Evolutionary conservation across 805 yeast species (phyloP).

Genomic region (Cyberlindnera japonica): DNA sequence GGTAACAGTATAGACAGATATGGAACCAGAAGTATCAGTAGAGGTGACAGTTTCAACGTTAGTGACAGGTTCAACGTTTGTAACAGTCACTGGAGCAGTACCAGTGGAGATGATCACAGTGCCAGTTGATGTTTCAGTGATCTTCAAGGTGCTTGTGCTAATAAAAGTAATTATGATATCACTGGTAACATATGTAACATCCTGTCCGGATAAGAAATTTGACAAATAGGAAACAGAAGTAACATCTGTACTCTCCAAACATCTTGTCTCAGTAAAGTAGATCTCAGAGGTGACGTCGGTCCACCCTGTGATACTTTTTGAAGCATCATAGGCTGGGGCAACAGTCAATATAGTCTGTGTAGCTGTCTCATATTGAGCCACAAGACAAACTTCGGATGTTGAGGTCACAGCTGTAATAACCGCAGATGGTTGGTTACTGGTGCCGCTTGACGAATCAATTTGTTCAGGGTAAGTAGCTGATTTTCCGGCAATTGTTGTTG

Average conservation of each 20-base stretch:
- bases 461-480: not conserved
- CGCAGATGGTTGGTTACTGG: not conserved
- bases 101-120: conserved; percentile 17
- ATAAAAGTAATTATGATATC: conserved; percentile 22
- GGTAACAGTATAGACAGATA: conserved; percentile 7
- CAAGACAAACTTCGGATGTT: conserved; percentile 21
- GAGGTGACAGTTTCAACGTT: conserved; percentile 5
- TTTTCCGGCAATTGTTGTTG: not conserved
- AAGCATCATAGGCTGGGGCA: conserved; percentile 21
- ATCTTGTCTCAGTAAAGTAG: conserved; percentile 20
- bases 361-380: conserved; percentile 25
- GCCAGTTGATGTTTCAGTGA: conserved; percentile 23
- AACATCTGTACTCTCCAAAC: conserved; percentile 20
- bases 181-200: conserved; percentile 22
- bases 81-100: conserved; percentile 2
- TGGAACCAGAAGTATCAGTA: conserved; percentile 11
- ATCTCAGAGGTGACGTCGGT: conserved; percentile 14
- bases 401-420: conserved; percentile 17
- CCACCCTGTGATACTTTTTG: conserved; percentile 25
- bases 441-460: not conserved
- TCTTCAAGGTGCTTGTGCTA: conserved; percentile 19
- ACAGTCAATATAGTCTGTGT: conserved; percentile 21
- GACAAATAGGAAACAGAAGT: conserved; percentile 21
- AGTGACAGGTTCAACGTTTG: conserved; percentile 2
- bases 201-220: conserved; percentile 18